phyloP scores from a whole-genome alignment of 2,329 filamentous ascomycete genomes.

The Arachnopeziza araneosa region DNA sequence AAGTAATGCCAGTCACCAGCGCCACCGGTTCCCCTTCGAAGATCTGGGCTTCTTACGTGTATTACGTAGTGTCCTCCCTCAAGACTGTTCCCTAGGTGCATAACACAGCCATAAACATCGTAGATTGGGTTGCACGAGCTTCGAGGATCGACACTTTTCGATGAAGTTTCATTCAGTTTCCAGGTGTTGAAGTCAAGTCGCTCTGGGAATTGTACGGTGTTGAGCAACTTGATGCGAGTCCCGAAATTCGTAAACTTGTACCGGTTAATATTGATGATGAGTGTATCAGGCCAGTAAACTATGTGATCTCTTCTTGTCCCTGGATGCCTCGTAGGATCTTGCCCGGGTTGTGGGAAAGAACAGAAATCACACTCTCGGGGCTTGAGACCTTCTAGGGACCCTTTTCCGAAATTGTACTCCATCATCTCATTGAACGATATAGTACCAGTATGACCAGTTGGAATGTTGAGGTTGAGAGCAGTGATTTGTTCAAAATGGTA shows the following conservation, averaged over 20 bases:
- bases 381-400: background rate
- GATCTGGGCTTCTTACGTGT: conserved; percentile 17
- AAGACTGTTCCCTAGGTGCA: conserved; percentile 18
- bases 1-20: conserved; percentile 16
- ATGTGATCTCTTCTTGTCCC: background rate
- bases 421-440: background rate
- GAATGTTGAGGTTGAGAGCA: background rate
- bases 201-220: conserved; percentile 3
- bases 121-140: conserved; percentile 61
- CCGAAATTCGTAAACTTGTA: background rate
- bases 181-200: conserved; percentile 40
- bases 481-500: background rate
- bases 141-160: conserved; percentile 26
- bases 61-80: conserved; percentile 23
- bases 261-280: conserved; percentile 10
- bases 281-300: conserved; percentile 8
- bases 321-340: background rate
- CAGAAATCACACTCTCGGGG: too few species aligned
- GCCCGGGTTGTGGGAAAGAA: background rate
- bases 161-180: conserved; percentile 33
- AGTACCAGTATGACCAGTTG: background rate
- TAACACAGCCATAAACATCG: conserved; percentile 77
- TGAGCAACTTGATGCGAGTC: background rate
- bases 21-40: background rate
- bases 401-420: background rate